Conservation (phyloP, 2,329 filamentous ascomycete species). For the Fusarium ambrosium region DNA sequence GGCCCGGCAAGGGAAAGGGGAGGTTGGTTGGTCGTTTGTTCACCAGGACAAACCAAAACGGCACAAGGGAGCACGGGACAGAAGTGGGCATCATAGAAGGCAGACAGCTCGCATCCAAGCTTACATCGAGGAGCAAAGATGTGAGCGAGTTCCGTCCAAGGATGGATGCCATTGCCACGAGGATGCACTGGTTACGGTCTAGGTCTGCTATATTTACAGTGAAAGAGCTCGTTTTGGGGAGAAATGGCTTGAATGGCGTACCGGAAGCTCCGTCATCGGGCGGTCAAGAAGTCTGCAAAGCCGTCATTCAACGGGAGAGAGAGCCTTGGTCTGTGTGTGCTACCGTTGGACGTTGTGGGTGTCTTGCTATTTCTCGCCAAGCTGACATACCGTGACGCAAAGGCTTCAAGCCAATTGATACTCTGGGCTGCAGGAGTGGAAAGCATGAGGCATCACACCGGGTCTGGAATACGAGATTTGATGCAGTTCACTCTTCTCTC, state of each 20-base stretch:
- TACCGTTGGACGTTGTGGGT: background rate
- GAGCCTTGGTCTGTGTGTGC: too few species aligned
- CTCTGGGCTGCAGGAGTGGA: constrained; percentile 20
- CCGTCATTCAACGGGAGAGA: constrained; percentile 11
- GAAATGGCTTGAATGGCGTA: constrained; percentile 14
- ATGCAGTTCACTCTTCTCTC: constrained; percentile 15
- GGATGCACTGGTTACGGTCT: background rate
- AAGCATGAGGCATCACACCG: constrained; percentile 32
- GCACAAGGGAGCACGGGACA: constrained; percentile 8
- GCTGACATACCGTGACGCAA: constrained; percentile 29
- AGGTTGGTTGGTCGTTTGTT: constrained; percentile 13
- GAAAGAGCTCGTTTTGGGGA: background rate
- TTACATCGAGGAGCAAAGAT: constrained; percentile 18
- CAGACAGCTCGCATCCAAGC: constrained; percentile 20
- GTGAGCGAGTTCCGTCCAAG: background rate
- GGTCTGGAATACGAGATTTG: constrained; percentile 37
- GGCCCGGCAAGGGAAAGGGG: background rate
- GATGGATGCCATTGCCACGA: constrained; percentile 2
- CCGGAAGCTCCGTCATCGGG: constrained; percentile 24
- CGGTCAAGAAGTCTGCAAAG: constrained; percentile 11
- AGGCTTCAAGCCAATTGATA: constrained; percentile 15
- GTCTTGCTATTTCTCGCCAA: constrained; percentile 1
- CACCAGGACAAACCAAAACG: constrained; percentile 12
- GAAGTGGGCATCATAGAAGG: constrained; percentile 14
- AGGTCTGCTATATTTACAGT: constrained; percentile 30